A percentile compares a stretch with the other conserved stretches of the same genome.
phyloP scores from a whole-genome alignment of 305 asterid species.

The Plantago lanceolata region DNA sequence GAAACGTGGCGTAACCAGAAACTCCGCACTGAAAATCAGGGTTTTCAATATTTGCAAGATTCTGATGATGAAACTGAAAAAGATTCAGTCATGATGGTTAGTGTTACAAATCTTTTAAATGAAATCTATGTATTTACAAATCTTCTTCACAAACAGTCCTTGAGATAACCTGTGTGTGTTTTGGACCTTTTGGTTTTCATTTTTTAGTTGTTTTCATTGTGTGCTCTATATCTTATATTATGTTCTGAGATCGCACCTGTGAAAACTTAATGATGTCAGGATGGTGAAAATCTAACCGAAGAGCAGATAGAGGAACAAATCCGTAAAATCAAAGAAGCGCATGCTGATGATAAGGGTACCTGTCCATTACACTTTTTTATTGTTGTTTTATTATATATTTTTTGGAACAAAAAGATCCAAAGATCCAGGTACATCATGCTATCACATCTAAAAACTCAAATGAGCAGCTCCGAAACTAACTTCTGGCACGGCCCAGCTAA shows the following conservation, averaged over 20 bases:
- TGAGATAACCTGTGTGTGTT: constrained; percentile 28
- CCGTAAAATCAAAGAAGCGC: constrained; percentile 75
- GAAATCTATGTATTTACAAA: too few species aligned
- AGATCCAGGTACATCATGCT: too few species aligned
- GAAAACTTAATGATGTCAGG: too few species aligned
- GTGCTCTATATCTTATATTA: background rate
- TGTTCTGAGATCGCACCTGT: too few species aligned
- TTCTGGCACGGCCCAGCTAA: too few species aligned
- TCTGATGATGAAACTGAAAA: constrained; percentile 80
- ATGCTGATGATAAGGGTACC: constrained; percentile 92
- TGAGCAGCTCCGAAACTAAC: too few species aligned
- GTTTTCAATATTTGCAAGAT: constrained; percentile 52
- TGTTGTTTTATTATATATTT: constrained; percentile 3
- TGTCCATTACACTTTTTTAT: constrained; percentile 19
- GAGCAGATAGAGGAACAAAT: constrained; percentile 90
- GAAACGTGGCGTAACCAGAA: constrained; percentile 41
- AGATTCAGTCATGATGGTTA: constrained; percentile 72
- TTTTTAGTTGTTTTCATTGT: background rate
- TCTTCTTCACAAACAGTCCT: too few species aligned
- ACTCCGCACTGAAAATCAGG: constrained; percentile 54
- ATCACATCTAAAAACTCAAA: too few species aligned
- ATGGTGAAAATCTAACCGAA: constrained; percentile 61
- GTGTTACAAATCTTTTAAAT: constrained; percentile 19
- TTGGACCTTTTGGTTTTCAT: too few species aligned
- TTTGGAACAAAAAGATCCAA: too few species aligned